A percentile compares a stretch with the other conserved stretches of the same genome.
These are phyloP conservation scores for Penicillium sp. DNA, from an alignment of 2,329 filamentous ascomycete genomes.

Conservation along the genomic window DNA sequence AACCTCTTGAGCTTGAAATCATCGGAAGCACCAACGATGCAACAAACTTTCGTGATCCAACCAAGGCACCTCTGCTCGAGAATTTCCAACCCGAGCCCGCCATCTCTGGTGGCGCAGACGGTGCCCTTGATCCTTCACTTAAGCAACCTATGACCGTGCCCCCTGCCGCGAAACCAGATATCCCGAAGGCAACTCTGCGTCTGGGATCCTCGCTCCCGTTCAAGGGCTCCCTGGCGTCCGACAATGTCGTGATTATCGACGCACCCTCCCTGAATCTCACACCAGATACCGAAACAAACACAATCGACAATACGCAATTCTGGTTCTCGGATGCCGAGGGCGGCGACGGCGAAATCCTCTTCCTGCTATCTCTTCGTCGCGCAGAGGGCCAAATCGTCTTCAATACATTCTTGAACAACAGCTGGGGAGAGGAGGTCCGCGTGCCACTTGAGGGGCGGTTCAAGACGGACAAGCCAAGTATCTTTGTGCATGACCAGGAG, in stretches of 20 bases:
- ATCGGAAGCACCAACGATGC: constrained; percentile 3
- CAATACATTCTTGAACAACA: not conserved
- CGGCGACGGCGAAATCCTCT: not conserved
- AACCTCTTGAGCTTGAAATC: not conserved
- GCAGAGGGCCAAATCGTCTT: not conserved
- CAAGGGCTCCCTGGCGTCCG: not conserved
- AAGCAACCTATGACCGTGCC: not conserved
- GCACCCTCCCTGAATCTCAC: not conserved
- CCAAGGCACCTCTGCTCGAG: not conserved
- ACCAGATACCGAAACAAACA: not conserved
- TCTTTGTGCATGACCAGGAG: not conserved
- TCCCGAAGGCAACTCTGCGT: not conserved
- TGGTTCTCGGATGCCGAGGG: not conserved
- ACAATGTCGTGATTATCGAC: constrained; percentile 1
- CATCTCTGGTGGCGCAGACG: constrained; percentile 1
- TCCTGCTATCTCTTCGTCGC: not conserved
- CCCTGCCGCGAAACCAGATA: not conserved
- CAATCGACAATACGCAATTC: not conserved
- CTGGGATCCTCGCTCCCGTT: not conserved
- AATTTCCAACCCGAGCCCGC: not conserved
- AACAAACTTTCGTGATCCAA: not conserved
- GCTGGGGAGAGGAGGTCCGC: not conserved
- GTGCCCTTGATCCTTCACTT: not conserved
- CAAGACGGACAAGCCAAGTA: not conserved
- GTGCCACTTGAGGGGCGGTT: not conserved